A percentile compares a stretch with the other conserved stretches of the same genome.
phyloP scores from a whole-genome alignment of 768 basidiomycete genomes.

The Agaricus sinodeliciosus region DNA sequence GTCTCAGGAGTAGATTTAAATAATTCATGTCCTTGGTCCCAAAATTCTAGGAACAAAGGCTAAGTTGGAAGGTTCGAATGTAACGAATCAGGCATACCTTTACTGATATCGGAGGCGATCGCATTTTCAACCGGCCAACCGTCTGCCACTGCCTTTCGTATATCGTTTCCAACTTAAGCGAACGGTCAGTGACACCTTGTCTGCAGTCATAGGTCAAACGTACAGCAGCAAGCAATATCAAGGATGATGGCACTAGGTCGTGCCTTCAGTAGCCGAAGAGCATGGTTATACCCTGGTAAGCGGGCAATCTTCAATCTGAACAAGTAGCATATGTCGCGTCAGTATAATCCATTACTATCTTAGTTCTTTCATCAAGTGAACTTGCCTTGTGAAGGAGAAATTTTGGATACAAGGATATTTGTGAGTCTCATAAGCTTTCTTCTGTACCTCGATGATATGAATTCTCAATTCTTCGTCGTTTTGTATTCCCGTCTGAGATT shows the following conservation, averaged over 20 bases:
- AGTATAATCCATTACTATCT: neutral
- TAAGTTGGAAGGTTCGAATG: neutral
- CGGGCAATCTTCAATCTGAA: conserved; percentile 26
- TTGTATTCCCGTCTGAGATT: conserved; percentile 27
- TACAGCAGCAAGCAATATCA: conserved; percentile 41
- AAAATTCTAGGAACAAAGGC: conserved; percentile 35
- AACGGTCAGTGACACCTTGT: neutral
- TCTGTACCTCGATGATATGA: conserved; percentile 32
- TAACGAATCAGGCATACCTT: conserved; percentile 16
- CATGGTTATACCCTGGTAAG: conserved; percentile 25
- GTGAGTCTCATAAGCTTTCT: conserved; percentile 27
- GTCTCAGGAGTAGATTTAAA: conserved; percentile 45
- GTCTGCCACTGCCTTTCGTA: conserved; percentile 31
- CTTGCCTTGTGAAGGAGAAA: neutral
- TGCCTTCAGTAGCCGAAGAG: conserved; percentile 20
- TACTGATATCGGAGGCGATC: conserved; percentile 29
- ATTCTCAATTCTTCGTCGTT: conserved; percentile 30
- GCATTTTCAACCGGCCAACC: conserved; percentile 31
- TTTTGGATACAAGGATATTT: conserved; percentile 29
- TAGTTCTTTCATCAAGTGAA: neutral
- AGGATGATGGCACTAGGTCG: conserved; percentile 28
- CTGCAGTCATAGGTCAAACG: conserved; percentile 7
- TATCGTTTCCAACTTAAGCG: conserved; percentile 31
- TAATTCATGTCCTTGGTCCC: conserved; percentile 55
- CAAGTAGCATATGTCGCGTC: neutral